phyloP scores from a whole-genome alignment of 306 rosid genomes.

The Geum urbanum region DNA sequence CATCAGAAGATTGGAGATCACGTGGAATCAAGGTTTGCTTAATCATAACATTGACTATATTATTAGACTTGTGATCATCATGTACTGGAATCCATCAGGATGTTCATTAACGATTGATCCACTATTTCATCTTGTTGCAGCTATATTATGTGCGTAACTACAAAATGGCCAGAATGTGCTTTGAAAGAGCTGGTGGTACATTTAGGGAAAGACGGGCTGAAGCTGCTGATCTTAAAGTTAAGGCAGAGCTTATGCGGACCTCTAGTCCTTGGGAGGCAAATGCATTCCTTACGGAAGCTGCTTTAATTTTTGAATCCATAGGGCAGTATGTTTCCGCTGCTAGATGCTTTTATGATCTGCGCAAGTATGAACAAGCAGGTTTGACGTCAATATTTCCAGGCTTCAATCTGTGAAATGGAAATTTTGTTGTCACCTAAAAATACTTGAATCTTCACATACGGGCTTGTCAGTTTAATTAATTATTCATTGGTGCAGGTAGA shows the following conservation, averaged over 20 bases:
- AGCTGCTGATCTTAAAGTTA: constrained; percentile 45
- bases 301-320: constrained; percentile 39
- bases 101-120: too few relatives aligned
- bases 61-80: too few relatives aligned
- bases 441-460: not conserved
- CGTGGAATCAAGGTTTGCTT: constrained; percentile 51
- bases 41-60: too few relatives aligned
- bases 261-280: constrained; percentile 29
- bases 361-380: constrained; percentile 63
- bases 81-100: too few relatives aligned
- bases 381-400: constrained; percentile 7
- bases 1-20: constrained; percentile 49
- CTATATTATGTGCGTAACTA: constrained; percentile 39
- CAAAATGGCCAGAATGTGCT: constrained; percentile 51
- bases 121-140: constrained; percentile 19
- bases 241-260: constrained; percentile 28
- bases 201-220: constrained; percentile 38
- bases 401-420: not conserved
- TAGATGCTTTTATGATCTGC: constrained; percentile 53
- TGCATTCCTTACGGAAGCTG: constrained; percentile 45
- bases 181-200: constrained; percentile 46
- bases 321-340: constrained; percentile 54
- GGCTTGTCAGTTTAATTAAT: not conserved
- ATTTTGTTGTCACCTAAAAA: not conserved
- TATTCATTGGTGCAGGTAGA: not conserved